phyloP scores from a whole-genome alignment of 2,329 filamentous ascomycete genomes.

The Escovopsis sp. region DNA sequence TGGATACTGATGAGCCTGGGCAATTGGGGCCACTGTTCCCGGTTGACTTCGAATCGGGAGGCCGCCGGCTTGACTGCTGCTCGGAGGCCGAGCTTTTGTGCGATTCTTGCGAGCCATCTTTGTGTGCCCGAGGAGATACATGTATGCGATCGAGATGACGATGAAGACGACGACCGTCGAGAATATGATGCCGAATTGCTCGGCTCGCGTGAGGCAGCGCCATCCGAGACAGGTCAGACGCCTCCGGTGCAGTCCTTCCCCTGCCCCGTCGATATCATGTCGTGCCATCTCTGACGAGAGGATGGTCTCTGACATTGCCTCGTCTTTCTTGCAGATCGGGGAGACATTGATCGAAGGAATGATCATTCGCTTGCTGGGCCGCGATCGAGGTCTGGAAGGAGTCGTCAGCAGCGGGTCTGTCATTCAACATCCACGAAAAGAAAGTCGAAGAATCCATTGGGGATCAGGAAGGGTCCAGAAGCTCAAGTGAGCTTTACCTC shows the following conservation, averaged over 20 bases:
- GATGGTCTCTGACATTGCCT: no score
- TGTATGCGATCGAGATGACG: constrained; percentile 16
- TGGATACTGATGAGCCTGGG: not conserved
- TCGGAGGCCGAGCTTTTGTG: constrained; percentile 3
- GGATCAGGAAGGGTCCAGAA: no score
- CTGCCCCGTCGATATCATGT: no score
- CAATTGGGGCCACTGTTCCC: not conserved
- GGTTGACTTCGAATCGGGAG: not conserved
- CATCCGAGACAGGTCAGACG: constrained; percentile 18
- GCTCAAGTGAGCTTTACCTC: no score
- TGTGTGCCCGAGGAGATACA: constrained; percentile 21
- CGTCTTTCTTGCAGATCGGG: no score
- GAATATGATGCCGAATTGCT: constrained; percentile 26
- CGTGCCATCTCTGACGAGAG: no score
- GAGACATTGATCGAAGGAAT: no score
- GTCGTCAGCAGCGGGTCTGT: no score
- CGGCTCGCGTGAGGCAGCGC: constrained; percentile 22
- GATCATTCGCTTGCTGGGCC: no score
- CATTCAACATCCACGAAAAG: no score
- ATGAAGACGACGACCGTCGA: constrained; percentile 17
- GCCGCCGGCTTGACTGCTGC: constrained; percentile 4
- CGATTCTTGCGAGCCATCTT: constrained; percentile 3
- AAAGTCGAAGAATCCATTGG: no score
- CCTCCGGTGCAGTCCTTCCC: not conserved
- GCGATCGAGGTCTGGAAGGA: no score